Evolutionary conservation across 345 rosid genomes (phyloP), one percentile per base, ranked within the genome.

Genomic region (Trapa bicornis): DNA sequence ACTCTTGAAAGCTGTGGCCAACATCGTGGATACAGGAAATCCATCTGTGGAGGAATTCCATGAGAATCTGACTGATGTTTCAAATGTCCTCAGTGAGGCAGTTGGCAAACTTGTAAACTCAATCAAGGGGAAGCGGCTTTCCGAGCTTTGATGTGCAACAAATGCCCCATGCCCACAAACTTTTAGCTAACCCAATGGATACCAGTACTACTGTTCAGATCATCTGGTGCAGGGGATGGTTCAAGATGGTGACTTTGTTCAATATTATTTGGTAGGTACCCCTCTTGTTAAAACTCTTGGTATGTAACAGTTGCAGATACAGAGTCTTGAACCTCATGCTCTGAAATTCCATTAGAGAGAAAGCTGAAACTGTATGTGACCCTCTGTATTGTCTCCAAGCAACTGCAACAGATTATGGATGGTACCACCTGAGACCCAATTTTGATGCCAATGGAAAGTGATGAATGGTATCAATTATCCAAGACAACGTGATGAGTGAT

Each of bases 1-100:
- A 70, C 87, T 84, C 75, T 67, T 95, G 53, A 95, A 95, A 84
- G 99, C 92, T 0, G 92, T 87, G 74, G 89, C 96, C 0, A 96
- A 91, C 67, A 68, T 89, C 29, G 80, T 89, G 54, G 97, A 95
- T 68, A 92, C 87, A 17, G 92, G 87, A n/a, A 87, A 86, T 75
- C 97, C 97, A 42, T 70, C 96, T 0, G 80, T 89, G 0, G 96
- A 86, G 69, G 97, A 91, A 71, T 94, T 89, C 78, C 52, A 86
- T 74, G 82, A 84, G 82, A 95, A 91, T 75, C 76, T 95, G 76
- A 83, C 85, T 35, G 74, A 81, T 14, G 99, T 88, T 32, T 83
- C 85, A 8, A 66, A 84, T 63, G 82, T 89, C 1, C 91, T 91
- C 14, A 91, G 83, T 35, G 76, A 70, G 66, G 73, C 83, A 1